Evolutionary conservation across 176 grass and related monocot species (phyloP), one percentile per base, ranked within the genome.

Genomic region (Alopecurus myosuroides): DNA sequence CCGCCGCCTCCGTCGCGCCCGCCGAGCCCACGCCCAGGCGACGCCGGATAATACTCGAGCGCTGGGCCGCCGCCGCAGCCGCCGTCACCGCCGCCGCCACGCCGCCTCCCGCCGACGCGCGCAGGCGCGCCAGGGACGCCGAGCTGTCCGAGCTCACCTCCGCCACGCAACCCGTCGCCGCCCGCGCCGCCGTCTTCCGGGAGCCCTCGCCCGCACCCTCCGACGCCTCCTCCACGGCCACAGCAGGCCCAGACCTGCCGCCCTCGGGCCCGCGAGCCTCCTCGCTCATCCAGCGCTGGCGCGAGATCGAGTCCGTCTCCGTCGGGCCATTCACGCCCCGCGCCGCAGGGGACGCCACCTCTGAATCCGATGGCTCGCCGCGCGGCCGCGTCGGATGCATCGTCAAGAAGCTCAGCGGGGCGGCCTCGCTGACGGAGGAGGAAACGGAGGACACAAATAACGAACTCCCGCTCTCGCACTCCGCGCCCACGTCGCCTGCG

Each of bases 221-320:
- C 14, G 89, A 95, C 37, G 80, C 86, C 26, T 95, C 91, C 3
- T 74, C 84, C 0, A n/a, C 63, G 20, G 18, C 62, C 28, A 37
- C 46, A n/a, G 55, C 17, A 5, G 41, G 55, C 15, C 22, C 23
- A 17, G 72, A 26, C 15, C 56, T 3, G 36, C 89, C 83, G 1
- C 84, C 84, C 11, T 23, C 84, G 23, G 94, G 86, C 10, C 91
- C 91, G n/a, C 93, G 97, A 0, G 93, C 97, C 9, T 95, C 97
- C 0, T 98, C 97, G 63, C 81, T 98, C 64, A 98, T 98, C 53
- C 97, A 98, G 84, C 94, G 91, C 41, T 98, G 97, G 97, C 85
- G 97, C 80, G 97, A 94, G 84, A 77, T 98, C 61, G 97, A 98
- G 91, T 91, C 91, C 9, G 88, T 81, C 25, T 89, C 91, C 8